Conservation (phyloP, 2,329 filamentous ascomycete genomes). For the Hansfordia pulvinata region DNA sequence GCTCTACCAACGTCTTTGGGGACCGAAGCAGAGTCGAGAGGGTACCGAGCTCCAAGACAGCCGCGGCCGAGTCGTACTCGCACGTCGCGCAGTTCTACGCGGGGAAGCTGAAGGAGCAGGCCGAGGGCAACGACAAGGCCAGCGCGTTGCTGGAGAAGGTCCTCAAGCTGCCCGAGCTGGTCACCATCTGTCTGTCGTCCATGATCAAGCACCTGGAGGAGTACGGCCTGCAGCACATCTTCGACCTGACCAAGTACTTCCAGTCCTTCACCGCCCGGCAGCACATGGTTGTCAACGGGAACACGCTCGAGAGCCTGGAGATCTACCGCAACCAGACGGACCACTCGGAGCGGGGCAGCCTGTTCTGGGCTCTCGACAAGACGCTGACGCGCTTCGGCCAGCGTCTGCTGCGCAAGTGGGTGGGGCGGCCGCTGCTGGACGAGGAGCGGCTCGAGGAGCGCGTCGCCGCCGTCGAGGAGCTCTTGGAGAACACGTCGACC, state of each 20-base stretch:
- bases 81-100: constrained; percentile 92
- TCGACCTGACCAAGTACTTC: constrained; percentile 93
- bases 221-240: constrained; percentile 89
- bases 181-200: constrained; percentile 83
- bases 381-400: constrained; percentile 84
- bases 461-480: constrained; percentile 73
- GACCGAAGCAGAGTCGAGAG: constrained; percentile 80
- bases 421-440: constrained; percentile 79
- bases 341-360: constrained; percentile 67
- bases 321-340: constrained; percentile 94
- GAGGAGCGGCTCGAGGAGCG: constrained; percentile 62
- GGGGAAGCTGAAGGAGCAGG: constrained; percentile 56
- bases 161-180: constrained; percentile 67
- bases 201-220: constrained; percentile 92
- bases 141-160: constrained; percentile 71
- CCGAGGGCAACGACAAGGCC: constrained; percentile 39
- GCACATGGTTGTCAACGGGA: constrained; percentile 93
- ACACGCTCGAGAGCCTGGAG: constrained; percentile 84
- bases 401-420: constrained; percentile 82
- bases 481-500: constrained; percentile 55
- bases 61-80: constrained; percentile 71
- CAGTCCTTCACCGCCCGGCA: constrained; percentile 87
- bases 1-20: constrained; percentile 82
- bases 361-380: constrained; percentile 92
- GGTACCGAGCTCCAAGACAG: constrained; percentile 61